Evolutionary conservation across 139 green algal genomes (phyloP), one percentile per base, ranked within the genome.

Genomic region (Nannochloris sp.): DNA sequence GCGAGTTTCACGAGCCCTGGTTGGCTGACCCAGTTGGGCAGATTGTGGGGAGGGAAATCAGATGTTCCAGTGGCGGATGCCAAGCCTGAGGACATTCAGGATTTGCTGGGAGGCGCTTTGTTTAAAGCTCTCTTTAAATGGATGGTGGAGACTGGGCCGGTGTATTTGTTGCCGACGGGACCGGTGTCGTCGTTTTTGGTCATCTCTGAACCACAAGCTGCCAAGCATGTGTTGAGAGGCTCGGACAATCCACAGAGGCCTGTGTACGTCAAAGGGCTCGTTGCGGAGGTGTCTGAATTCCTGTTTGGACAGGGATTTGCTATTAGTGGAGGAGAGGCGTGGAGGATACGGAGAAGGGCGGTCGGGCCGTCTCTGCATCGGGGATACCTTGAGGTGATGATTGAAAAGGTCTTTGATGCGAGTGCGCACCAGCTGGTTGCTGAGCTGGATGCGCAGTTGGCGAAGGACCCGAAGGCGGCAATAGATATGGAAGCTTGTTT

Each of bases 301-400:
- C 80, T 98, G 50, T 99, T 99, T 76, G 94, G 94, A 0, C 76
- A 91, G 10, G 93, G 93, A 44, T 96, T 99, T 85, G 94, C 94
- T 5, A 78, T 97, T 12, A 46, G 83, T 2, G 85, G 90, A 25
- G 89, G 91, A 1, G 88, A 97, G 26, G 23, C 77, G 28, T 96
- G 89, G 90, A 72, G 82, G 14, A 82, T 84, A 31, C 76, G 93
- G 3, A 70, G 93, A 25, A 73, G 75, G 29, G 93, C 90, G 1
- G 90, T 99, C n/a, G 84, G 66, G 20, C 93, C 93, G 1, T 81
- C 91, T 3, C 77, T 99, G 53, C 93, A 99, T 78, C 84, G 71
- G 68, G 79, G 62, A 12, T 99, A 97, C 71, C 80, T 98, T 26
- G 81, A 88, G 46, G 78, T 71, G 9, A 99, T 99, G 94, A 71